Conservation (phyloP, 352 stramenopile genomes). For the Globisporangium spiculum region DNA sequence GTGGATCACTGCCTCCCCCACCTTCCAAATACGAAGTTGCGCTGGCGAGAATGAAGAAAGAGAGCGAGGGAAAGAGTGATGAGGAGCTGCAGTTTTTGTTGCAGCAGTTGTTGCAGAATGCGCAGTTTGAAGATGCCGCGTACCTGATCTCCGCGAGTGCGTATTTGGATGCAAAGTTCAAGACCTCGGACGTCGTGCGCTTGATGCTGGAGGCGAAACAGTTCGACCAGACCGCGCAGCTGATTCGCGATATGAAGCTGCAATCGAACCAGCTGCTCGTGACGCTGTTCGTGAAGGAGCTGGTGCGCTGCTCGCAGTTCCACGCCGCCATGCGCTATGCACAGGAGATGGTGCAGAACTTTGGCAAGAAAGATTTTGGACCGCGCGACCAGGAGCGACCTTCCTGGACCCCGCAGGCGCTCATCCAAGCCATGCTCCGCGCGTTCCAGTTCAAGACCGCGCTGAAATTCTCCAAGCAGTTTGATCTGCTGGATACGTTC, state of each 20-base stretch:
- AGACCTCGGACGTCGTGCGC: slow-evolving; percentile 75
- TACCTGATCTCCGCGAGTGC: slow-evolving; percentile 59
- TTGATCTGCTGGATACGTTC: slow-evolving; percentile 71
- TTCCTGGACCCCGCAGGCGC: slow-evolving; percentile 72
- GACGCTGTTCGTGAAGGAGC: slow-evolving; percentile 79
- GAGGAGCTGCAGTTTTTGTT: slow-evolving; percentile 54
- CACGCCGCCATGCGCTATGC: slow-evolving; percentile 65
- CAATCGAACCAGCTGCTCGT: slow-evolving; percentile 70
- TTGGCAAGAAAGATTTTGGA: slow-evolving; percentile 45
- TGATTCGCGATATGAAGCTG: slow-evolving; percentile 77
- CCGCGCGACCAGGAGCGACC: slow-evolving; percentile 26
- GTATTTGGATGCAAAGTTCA: slow-evolving; percentile 48
- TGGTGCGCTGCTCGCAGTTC: slow-evolving; percentile 66
- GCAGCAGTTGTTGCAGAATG: slow-evolving; percentile 47
- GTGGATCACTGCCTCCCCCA: not conserved
- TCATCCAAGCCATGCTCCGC: slow-evolving; percentile 85
- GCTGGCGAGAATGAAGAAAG: slow-evolving; percentile 34
- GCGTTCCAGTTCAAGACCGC: slow-evolving; percentile 66
- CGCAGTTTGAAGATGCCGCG: slow-evolving; percentile 56
- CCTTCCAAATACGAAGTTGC: slow-evolving; percentile 27
- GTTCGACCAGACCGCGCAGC: slow-evolving; percentile 59
- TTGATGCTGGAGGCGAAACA: slow-evolving; percentile 65
- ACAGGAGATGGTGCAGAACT: slow-evolving; percentile 77
- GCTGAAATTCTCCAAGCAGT: slow-evolving; percentile 81
- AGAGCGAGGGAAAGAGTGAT: slow-evolving; percentile 29